Evolutionary conservation across 495 filamentous ascomycete genomes (phyloP).

Genomic region (Hamigera avellanea): DNA sequence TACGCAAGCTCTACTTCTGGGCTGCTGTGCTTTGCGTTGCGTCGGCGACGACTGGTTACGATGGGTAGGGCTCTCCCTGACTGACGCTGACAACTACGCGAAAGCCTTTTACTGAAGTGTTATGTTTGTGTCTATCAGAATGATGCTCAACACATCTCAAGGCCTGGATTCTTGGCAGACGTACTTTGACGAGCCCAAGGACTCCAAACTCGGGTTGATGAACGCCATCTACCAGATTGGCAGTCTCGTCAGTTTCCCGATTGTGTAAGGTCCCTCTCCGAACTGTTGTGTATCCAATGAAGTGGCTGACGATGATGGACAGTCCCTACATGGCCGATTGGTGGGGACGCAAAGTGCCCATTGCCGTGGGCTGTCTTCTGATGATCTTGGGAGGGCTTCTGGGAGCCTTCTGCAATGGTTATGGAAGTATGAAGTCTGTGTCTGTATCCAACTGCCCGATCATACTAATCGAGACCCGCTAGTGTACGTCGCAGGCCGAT

Average conservation of each 20-base stretch:
- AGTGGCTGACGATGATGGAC: not conserved
- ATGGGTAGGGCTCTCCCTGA: conserved; percentile 34
- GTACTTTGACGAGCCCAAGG: conserved; percentile 31
- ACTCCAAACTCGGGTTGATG: conserved; percentile 46
- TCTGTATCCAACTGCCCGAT: too few relatives aligned
- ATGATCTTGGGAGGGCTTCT: conserved; percentile 52
- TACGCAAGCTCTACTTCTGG: conserved; percentile 47
- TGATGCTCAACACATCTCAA: conserved; percentile 22
- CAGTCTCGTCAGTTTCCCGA: conserved; percentile 46
- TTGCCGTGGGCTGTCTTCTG: conserved; percentile 45
- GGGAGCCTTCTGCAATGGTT: conserved; percentile 33
- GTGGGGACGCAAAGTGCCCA: conserved; percentile 46
- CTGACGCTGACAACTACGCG: too few relatives aligned
- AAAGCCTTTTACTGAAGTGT: too few relatives aligned
- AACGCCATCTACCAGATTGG: conserved; percentile 56
- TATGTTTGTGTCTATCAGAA: too few relatives aligned
- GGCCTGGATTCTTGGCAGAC: conserved; percentile 9
- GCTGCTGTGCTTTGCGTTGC: conserved; percentile 45
- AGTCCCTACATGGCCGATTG: conserved; percentile 45
- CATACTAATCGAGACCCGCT: not conserved
- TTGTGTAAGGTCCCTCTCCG: conserved; percentile 35
- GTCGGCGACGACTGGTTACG: conserved; percentile 55
- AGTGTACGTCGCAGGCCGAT: conserved; percentile 12
- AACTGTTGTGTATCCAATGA: not conserved
- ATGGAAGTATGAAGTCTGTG: conserved; percentile 11